A percentile compares a stretch with the other conserved stretches of the same genome.
phyloP scores from a whole-genome alignment of 805 yeast genomes.

The Lipomyces starkeyi region DNA sequence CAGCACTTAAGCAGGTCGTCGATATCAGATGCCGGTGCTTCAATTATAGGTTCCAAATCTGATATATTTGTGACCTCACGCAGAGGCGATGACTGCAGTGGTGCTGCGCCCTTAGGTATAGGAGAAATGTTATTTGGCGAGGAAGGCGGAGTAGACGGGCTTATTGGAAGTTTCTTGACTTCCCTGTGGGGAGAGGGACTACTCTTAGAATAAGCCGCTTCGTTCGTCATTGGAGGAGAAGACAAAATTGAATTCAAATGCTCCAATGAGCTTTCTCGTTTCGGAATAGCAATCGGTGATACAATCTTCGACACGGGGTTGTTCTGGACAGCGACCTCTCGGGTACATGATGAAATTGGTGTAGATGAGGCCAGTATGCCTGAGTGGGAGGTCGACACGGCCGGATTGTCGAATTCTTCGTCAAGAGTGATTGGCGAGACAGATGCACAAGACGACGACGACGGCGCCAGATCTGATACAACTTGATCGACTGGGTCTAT shows the following conservation, averaged over 20 bases:
- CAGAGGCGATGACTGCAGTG: constrained; percentile 27
- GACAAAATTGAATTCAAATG: constrained; percentile 6
- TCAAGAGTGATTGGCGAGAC: not conserved
- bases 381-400: not conserved
- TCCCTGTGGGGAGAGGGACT: not conserved
- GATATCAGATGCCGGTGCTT: constrained; percentile 40
- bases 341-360: not conserved
- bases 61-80: constrained; percentile 29
- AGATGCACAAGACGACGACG: not conserved
- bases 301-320: not conserved
- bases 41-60: constrained; percentile 8
- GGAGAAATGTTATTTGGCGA: not conserved
- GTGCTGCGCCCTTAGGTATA: not conserved
- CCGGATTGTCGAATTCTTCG: constrained; percentile 9
- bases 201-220: not conserved
- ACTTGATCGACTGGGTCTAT: not conserved
- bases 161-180: not conserved
- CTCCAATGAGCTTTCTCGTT: constrained; percentile 10
- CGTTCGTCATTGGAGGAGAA: not conserved
- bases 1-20: constrained; percentile 49
- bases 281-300: not conserved
- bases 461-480: not conserved
- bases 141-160: not conserved
- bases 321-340: not conserved
- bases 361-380: constrained; percentile 16